These are phyloP conservation scores for Trypethelium eluteriae DNA, from an alignment of 495 filamentous ascomycete species.

Conservation along the genomic window DNA sequence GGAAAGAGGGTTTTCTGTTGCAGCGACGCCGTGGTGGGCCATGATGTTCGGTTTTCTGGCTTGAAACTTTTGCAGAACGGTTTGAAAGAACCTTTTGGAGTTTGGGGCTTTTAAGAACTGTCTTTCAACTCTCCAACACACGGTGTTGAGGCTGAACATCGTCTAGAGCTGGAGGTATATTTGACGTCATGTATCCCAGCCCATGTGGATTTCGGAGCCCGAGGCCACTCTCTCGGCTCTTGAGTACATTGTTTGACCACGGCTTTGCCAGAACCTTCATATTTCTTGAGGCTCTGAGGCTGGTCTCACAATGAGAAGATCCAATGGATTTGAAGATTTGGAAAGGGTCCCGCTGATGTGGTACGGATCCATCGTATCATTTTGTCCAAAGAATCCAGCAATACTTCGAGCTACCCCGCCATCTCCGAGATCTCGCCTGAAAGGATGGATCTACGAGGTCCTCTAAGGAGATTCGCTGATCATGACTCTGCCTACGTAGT, in stretches of 20 bases:
- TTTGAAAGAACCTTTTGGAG: background rate
- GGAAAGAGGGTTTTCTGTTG: constrained; percentile 29
- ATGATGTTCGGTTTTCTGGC: background rate
- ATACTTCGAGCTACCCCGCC: no score
- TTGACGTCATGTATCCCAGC: background rate
- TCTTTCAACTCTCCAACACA: background rate
- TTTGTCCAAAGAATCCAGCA: no score
- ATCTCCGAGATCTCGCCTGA: no score
- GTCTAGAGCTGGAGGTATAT: background rate
- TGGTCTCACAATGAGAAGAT: background rate
- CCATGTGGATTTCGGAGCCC: background rate
- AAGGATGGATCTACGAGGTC: no score
- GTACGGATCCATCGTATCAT: no score
- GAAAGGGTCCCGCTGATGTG: no score
- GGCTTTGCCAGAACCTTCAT: no score
- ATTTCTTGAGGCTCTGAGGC: no score
- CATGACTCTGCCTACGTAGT: no score
- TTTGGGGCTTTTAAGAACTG: background rate
- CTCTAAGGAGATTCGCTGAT: no score
- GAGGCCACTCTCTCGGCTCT: background rate
- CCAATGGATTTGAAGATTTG: background rate
- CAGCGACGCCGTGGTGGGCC: background rate
- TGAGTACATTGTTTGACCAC: no score
- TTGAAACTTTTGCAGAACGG: background rate
- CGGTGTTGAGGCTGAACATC: background rate